Evolutionary conservation across 768 basidiomycete genomes (phyloP).

Genomic region (Boletus rubroflammeus): DNA sequence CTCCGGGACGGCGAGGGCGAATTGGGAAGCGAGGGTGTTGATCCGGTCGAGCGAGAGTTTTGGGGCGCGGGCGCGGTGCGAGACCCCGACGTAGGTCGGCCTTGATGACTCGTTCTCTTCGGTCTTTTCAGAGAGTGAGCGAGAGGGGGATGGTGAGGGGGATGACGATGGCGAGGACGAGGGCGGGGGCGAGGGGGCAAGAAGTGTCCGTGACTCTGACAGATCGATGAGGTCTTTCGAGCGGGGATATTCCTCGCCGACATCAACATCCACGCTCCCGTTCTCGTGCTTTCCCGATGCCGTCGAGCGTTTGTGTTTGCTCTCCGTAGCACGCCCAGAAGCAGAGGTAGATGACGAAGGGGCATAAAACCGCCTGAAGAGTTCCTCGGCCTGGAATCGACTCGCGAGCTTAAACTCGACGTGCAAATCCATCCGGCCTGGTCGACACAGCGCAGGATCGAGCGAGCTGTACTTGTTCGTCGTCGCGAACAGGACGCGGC

Average conservation of each 20-base stretch:
- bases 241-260: not conserved
- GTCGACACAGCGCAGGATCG: conserved; percentile 71
- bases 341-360: conserved; percentile 26
- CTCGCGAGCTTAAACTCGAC: conserved; percentile 76
- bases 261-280: not conserved
- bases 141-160: not conserved
- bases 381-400: conserved; percentile 58
- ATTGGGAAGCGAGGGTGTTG: conserved; percentile 48
- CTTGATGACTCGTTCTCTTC: not conserved
- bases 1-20: conserved; percentile 52
- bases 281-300: not conserved
- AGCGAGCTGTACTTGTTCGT: conserved; percentile 70
- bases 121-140: conserved; percentile 16
- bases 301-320: not conserved
- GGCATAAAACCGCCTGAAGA: conserved; percentile 68
- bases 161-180: not conserved
- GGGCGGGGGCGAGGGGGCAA: not conserved
- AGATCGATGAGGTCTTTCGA: conserved; percentile 21
- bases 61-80: conserved; percentile 37
- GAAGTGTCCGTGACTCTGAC: not conserved
- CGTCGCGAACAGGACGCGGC: conserved; percentile 77
- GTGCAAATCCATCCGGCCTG: conserved; percentile 79
- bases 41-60: conserved; percentile 40
- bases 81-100: conserved; percentile 11
- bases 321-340: not conserved